phyloP scores from a whole-genome alignment of 2,329 filamentous ascomycete species.

The Passalora sequoiae region DNA sequence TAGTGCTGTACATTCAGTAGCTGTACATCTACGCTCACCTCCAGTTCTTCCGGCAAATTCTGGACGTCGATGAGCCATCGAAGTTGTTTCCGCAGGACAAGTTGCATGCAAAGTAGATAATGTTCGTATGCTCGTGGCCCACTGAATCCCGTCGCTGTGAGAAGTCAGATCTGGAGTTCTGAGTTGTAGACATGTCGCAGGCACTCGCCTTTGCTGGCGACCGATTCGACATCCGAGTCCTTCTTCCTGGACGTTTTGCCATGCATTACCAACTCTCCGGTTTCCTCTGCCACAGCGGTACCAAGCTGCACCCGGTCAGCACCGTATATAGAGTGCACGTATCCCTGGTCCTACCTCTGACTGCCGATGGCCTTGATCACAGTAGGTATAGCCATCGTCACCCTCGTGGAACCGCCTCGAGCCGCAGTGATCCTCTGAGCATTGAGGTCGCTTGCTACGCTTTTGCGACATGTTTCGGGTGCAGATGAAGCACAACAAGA shows the following conservation, averaged over 20 bases:
- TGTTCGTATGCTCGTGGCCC: constrained; percentile 69
- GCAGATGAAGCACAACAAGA: no score
- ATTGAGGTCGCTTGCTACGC: constrained; percentile 19
- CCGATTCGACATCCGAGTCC: constrained; percentile 30
- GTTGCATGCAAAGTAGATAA: constrained; percentile 77
- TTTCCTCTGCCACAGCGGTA: constrained; percentile 31
- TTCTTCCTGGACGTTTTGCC: constrained; percentile 29
- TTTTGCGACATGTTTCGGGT: constrained; percentile 24
- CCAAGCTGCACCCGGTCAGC: constrained; percentile 24
- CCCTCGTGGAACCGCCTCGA: constrained; percentile 63
- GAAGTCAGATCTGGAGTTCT: constrained; percentile 8
- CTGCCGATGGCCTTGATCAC: constrained; percentile 73
- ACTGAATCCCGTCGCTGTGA: constrained; percentile 37
- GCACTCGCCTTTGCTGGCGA: constrained; percentile 17
- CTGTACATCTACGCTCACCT: constrained; percentile 44
- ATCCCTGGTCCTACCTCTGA: constrained; percentile 55
- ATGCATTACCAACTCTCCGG: constrained; percentile 26
- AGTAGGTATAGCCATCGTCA: constrained; percentile 73
- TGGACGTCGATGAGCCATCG: constrained; percentile 64
- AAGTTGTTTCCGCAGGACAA: constrained; percentile 77
- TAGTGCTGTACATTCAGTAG: background rate
- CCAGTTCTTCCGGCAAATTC: constrained; percentile 65
- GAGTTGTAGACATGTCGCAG: constrained; percentile 6
- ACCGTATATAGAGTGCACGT: no score
- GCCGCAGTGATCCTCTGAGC: constrained; percentile 54